phyloP scores from a whole-genome alignment of 176 grass and related monocot species.

The Bromus sterilis region DNA sequence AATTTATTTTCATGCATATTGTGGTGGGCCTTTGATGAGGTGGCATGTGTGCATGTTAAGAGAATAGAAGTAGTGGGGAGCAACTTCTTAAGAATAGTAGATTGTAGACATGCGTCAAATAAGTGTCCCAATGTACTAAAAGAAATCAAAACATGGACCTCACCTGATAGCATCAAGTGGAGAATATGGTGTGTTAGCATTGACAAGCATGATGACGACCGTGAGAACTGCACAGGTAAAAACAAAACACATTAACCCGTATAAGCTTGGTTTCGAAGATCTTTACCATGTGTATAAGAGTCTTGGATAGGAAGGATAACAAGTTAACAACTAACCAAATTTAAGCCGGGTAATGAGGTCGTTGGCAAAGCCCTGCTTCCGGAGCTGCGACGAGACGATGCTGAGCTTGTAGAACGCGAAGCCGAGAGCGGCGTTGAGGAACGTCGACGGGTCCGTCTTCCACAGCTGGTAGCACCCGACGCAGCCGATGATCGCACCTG shows the following conservation, averaged over 20 bases:
- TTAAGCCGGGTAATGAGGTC: neutral
- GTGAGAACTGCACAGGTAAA: neutral
- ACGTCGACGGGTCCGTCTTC: neutral
- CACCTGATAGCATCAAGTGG: neutral
- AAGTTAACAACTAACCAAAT: neutral
- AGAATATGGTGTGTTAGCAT: neutral
- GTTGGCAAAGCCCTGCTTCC: neutral
- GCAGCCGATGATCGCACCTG: neutral
- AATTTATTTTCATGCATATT: too few species aligned
- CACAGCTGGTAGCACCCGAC: neutral
- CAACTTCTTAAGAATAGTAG: too few species aligned
- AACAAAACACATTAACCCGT: neutral
- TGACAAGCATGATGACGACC: neutral
- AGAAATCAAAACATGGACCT: neutral
- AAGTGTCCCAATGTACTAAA: neutral
- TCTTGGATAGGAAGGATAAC: too few species aligned
- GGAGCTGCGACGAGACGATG: neutral
- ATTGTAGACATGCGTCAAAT: too few species aligned
- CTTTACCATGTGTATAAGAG: neutral
- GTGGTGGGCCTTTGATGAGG: too few species aligned
- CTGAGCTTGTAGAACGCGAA: slow-evolving; percentile 24
- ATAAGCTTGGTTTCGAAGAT: neutral
- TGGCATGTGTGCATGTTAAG: too few species aligned
- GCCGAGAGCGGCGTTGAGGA: neutral
- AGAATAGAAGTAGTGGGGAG: too few species aligned